A percentile compares a stretch with the other conserved stretches of the same genome.
These are phyloP conservation scores for Perkinsela sp. DNA, from an alignment of 208 protist species.

Conservation along the genomic window DNA sequence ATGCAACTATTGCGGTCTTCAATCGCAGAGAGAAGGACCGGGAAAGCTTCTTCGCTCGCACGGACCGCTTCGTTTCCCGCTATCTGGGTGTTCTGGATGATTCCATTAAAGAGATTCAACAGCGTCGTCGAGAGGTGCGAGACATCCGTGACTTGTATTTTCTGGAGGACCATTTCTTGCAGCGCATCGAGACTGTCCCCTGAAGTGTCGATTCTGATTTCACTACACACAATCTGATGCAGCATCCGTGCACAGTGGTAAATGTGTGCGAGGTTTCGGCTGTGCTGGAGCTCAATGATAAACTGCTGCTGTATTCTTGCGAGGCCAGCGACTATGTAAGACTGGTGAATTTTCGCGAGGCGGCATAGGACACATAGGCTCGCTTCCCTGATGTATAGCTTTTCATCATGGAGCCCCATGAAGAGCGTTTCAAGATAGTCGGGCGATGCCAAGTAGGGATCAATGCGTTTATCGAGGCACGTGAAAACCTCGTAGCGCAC, in stretches of 20 bases:
- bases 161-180: background rate
- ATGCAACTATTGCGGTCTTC: background rate
- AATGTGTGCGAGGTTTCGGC: background rate
- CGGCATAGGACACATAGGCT: background rate
- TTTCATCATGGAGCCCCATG: background rate
- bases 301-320: background rate
- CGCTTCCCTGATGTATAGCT: background rate
- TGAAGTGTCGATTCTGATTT: background rate
- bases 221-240: background rate
- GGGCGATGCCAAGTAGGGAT: background rate
- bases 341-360: background rate
- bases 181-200: background rate
- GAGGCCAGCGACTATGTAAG: background rate
- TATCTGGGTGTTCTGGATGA: background rate
- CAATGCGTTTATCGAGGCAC: background rate
- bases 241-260: background rate
- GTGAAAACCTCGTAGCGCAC: background rate
- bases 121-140: background rate
- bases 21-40: background rate
- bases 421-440: constrained; percentile 1
- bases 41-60: background rate
- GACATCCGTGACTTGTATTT: background rate
- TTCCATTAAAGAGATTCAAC: background rate
- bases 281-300: background rate
- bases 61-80: background rate